A percentile compares a stretch with the other conserved stretches of the same genome.
Conservation (phyloP, 768 basidiomycete genomes). For the Sarcodon aspratus region DNA sequence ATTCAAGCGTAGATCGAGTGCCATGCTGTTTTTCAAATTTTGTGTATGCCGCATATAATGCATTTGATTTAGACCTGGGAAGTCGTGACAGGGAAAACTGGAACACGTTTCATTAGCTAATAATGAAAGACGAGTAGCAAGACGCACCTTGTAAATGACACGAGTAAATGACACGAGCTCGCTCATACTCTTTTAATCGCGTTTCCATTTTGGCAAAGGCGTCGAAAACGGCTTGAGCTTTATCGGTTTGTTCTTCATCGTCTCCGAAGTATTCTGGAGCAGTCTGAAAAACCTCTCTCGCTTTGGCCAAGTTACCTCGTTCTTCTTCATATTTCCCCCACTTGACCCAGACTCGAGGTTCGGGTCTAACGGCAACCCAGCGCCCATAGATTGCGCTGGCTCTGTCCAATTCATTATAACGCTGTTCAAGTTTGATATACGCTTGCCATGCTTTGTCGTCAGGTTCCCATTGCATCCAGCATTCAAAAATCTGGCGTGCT, state of each 20-base stretch:
- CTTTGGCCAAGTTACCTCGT: slow-evolving; percentile 49
- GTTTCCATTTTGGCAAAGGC: slow-evolving; percentile 98
- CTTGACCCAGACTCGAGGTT: slow-evolving; percentile 52
- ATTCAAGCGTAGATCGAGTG: slow-evolving; percentile 75
- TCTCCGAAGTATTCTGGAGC: slow-evolving; percentile 56
- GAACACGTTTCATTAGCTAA: slow-evolving; percentile 1
- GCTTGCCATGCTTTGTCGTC: slow-evolving; percentile 99
- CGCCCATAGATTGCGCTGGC: slow-evolving; percentile 90
- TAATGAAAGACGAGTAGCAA: neutral
- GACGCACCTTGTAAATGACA: slow-evolving; percentile 76
- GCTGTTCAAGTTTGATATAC: slow-evolving; percentile 96
- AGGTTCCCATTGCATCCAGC: slow-evolving; percentile 99
- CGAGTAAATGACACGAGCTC: slow-evolving; percentile 94
- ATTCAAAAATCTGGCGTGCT: slow-evolving; percentile 96
- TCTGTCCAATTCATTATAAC: slow-evolving; percentile 85
- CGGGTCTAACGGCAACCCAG: slow-evolving; percentile 67
- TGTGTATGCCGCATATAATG: slow-evolving; percentile 86
- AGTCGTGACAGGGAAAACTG: slow-evolving; percentile 93
- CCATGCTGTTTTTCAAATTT: slow-evolving; percentile 99
- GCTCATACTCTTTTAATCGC: slow-evolving; percentile 90
- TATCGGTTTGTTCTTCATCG: slow-evolving; percentile 54
- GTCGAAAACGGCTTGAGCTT: slow-evolving; percentile 84
- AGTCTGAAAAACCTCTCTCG: slow-evolving; percentile 54
- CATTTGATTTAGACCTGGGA: slow-evolving; percentile 82
- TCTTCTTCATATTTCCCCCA: slow-evolving; percentile 64